These are phyloP conservation scores for Globisporangium yorkense DNA, from an alignment of 352 stramenopile species.

Conservation along the genomic window DNA sequence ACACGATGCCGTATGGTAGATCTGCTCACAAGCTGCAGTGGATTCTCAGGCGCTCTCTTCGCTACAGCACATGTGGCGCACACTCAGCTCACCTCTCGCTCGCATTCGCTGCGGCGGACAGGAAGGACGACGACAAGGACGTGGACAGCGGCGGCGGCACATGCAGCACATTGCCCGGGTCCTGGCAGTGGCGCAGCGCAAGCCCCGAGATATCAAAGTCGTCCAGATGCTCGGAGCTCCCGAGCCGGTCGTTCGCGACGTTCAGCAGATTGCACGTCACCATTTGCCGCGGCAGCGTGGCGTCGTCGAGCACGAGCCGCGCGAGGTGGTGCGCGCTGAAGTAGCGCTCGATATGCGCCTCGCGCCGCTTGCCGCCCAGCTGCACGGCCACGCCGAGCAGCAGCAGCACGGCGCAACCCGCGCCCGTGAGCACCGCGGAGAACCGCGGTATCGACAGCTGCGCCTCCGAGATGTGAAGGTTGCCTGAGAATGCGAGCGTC, in stretches of 20 bases:
- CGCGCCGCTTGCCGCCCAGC: constrained; percentile 32
- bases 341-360: constrained; percentile 34
- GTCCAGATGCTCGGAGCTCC: constrained; percentile 46
- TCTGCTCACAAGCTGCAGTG: no score
- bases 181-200: constrained; percentile 31
- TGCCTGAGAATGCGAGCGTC: constrained; percentile 23
- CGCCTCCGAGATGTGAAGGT: constrained; percentile 24
- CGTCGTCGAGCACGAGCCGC: constrained; percentile 31
- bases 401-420: constrained; percentile 28
- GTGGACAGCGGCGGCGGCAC: constrained; percentile 7
- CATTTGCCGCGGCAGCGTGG: constrained; percentile 27
- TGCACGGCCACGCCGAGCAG: constrained; percentile 33
- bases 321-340: constrained; percentile 46
- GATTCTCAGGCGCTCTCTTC: no score
- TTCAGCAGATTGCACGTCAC: constrained; percentile 48
- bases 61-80: no score
- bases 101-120: no score
- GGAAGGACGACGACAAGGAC: constrained; percentile 8
- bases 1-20: no score
- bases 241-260: constrained; percentile 37
- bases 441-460: constrained; percentile 25
- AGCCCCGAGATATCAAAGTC: constrained; percentile 54
- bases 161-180: constrained; percentile 31
- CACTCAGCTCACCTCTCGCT: no score
- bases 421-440: constrained; percentile 33